A percentile compares a stretch with the other conserved stretches of the same genome.
Conservation (phyloP, 768 basidiomycete genomes). For the Gloeophyllum trabeum region DNA sequence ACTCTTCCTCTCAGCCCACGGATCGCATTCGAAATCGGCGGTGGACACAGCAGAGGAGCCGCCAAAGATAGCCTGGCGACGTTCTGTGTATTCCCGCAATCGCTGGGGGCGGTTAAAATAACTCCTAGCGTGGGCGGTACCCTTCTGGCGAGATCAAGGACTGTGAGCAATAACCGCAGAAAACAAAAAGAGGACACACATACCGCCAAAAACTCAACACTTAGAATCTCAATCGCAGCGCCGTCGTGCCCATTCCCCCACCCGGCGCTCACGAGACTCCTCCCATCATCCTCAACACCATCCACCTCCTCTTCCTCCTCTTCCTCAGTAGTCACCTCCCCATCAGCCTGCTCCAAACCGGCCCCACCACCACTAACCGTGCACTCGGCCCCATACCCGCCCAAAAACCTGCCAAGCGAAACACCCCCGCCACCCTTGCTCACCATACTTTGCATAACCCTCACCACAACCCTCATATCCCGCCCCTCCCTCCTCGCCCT, state of each 20-base stretch:
- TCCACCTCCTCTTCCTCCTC: slow-evolving; percentile 17
- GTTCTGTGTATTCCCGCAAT: slow-evolving; percentile 52
- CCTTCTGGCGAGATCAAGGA: slow-evolving; percentile 24
- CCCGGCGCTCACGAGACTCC: slow-evolving; percentile 50
- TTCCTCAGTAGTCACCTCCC: background rate
- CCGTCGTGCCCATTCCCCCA: slow-evolving; percentile 80
- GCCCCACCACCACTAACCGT: slow-evolving; percentile 2
- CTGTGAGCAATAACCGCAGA: background rate
- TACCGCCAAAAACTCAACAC: slow-evolving; percentile 55
- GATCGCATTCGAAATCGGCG: background rate
- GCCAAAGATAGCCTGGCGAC: slow-evolving; percentile 35
- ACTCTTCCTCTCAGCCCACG: slow-evolving; percentile 4
- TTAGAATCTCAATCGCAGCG: slow-evolving; percentile 61
- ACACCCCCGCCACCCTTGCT: slow-evolving; percentile 34
- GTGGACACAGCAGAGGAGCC: slow-evolving; percentile 6
- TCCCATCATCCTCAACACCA: slow-evolving; percentile 42
- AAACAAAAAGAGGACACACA: slow-evolving; percentile 10
- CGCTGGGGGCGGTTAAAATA: slow-evolving; percentile 56
- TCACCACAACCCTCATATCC: slow-evolving; percentile 30
- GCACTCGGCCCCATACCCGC: slow-evolving; percentile 25
- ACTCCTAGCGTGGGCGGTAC: slow-evolving; percentile 43
- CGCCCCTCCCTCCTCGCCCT: slow-evolving; percentile 24
- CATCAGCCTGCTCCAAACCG: background rate
- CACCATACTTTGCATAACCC: slow-evolving; percentile 23
- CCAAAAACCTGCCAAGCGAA: slow-evolving; percentile 34